These are phyloP conservation scores for Laetiporus sulphureus DNA, from an alignment of 1,284 basidiomycete genomes.

Conservation along the genomic window DNA sequence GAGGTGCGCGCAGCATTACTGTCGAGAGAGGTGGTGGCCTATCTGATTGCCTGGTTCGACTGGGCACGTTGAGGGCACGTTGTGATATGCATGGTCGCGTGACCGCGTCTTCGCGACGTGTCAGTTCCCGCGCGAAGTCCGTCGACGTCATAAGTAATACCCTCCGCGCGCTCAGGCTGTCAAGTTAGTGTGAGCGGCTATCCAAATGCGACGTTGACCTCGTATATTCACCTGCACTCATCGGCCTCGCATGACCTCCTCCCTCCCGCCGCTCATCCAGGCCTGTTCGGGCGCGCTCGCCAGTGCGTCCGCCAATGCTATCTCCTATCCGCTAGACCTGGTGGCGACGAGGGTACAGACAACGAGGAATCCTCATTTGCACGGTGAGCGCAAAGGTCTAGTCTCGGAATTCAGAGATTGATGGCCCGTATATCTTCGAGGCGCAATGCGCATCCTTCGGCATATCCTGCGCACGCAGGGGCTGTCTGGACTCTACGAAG, in stretches of 20 bases:
- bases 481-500: constrained; percentile 39
- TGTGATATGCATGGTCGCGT: no score
- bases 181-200: no score
- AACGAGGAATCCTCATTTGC: constrained; percentile 9
- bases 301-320: constrained; percentile 43
- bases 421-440: constrained; percentile 32
- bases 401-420: constrained; percentile 12
- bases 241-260: constrained; percentile 58
- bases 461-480: constrained; percentile 35
- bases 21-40: no score
- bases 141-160: no score
- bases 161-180: no score
- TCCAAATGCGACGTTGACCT: no score
- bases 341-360: constrained; percentile 39
- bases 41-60: no score
- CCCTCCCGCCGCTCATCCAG: constrained; percentile 48
- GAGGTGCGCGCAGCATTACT: no score
- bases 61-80: no score
- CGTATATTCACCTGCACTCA: no score
- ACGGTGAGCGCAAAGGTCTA: neutral
- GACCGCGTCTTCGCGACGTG: no score
- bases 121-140: no score
- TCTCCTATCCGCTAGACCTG: constrained; percentile 50
- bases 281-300: constrained; percentile 50
- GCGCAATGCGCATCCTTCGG: constrained; percentile 29